A percentile compares a stretch with the other conserved stretches of the same genome.
Evolutionary conservation across 306 rosid genomes (phyloP).

Genomic region (Prunus armeniaca): DNA sequence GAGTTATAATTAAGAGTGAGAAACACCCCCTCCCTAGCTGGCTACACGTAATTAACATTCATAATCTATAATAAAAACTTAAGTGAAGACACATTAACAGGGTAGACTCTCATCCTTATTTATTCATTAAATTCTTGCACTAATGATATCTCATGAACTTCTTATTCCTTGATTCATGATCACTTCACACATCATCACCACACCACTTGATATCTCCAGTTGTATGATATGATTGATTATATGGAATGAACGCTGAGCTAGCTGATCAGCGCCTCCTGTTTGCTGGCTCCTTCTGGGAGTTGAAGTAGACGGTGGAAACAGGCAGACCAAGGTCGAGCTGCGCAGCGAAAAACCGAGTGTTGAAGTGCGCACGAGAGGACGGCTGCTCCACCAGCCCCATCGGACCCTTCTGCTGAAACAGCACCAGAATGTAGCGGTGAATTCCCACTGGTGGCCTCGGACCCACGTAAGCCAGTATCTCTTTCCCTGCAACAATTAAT

Average conservation of each 20-base stretch:
- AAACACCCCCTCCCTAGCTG: background rate
- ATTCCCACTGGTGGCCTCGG: slow-evolving; percentile 84
- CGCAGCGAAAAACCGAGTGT: slow-evolving; percentile 65
- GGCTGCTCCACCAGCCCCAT: slow-evolving; percentile 68
- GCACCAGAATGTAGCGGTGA: slow-evolving; percentile 66
- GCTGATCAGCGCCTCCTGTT: slow-evolving; percentile 44
- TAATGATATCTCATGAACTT: background rate
- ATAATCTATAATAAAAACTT: background rate
- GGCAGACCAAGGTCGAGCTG: slow-evolving; percentile 70
- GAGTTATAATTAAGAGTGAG: background rate
- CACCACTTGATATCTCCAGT: background rate
- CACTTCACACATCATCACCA: background rate
- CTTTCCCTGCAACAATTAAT: slow-evolving; percentile 47
- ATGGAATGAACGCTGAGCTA: no score
- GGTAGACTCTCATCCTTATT: background rate
- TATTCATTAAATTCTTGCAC: background rate
- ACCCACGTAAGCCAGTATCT: slow-evolving; percentile 63
- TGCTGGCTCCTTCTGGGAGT: slow-evolving; percentile 79
- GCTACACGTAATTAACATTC: background rate
- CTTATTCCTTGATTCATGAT: background rate
- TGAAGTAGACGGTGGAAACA: slow-evolving; percentile 79
- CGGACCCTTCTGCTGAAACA: slow-evolving; percentile 58
- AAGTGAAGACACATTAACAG: background rate
- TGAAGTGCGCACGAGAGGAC: slow-evolving; percentile 50
- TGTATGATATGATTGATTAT: no score